Percentiles rank a stretch among this genome's conserved stretches.
These are phyloP conservation scores for Sporothrix humicola DNA, from an alignment of 2,329 filamentous ascomycete species.

Conservation along the genomic window DNA sequence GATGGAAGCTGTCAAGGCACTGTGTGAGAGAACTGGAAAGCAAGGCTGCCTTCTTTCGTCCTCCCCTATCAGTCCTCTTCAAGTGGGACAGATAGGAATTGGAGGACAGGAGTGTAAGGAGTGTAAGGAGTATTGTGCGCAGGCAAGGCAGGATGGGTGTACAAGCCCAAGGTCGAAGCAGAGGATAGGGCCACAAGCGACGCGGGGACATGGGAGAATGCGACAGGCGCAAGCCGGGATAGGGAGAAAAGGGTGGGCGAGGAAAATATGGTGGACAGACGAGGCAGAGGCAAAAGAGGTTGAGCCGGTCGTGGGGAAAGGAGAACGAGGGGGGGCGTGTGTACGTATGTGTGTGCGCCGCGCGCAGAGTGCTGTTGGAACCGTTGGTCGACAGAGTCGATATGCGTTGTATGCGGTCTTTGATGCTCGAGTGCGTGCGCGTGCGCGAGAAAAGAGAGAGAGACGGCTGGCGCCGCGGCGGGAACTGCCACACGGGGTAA, in stretches of 20 bases:
- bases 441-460: background rate
- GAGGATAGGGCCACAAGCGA: background rate
- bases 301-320: no score
- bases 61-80: background rate
- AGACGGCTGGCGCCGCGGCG: constrained; percentile 32
- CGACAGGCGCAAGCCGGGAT: background rate
- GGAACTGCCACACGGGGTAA: constrained; percentile 21
- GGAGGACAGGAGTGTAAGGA: background rate
- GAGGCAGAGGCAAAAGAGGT: background rate
- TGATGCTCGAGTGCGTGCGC: background rate
- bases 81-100: constrained; percentile 10
- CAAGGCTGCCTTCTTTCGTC: background rate
- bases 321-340: constrained; percentile 2
- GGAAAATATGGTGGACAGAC: constrained; percentile 7
- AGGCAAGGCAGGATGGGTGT: background rate
- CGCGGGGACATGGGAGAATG: constrained; percentile 13
- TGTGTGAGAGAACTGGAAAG: background rate
- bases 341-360: background rate
- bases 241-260: background rate
- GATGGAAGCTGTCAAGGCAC: background rate
- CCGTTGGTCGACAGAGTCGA: background rate
- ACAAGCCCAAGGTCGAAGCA: no score
- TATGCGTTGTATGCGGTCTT: constrained; percentile 8
- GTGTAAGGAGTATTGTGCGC: background rate
- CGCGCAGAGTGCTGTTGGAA: constrained; percentile 1